Percentiles rank a stretch among this genome's conserved stretches.
These are phyloP conservation scores for Globisporangium parvum DNA, from an alignment of 352 stramenopile genomes.

Conservation along the genomic window DNA sequence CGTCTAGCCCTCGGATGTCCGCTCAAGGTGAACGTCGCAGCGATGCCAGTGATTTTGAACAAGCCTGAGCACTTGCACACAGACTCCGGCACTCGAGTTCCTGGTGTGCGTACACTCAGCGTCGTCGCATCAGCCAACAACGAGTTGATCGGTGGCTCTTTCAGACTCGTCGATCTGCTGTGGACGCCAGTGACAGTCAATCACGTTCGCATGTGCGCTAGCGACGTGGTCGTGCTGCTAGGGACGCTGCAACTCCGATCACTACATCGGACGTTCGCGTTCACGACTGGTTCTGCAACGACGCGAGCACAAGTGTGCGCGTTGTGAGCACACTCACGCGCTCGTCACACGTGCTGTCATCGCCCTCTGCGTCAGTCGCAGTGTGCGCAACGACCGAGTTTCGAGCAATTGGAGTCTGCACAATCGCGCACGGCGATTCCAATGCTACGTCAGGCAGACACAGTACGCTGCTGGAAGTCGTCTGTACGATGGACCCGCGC, in stretches of 20 bases:
- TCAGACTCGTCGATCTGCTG: slow-evolving; percentile 1
- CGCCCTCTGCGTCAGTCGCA: background rate
- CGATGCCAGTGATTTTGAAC: background rate
- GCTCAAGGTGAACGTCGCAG: background rate
- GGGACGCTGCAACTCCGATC: background rate
- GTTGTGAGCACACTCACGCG: background rate
- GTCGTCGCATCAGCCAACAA: background rate
- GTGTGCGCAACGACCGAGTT: background rate
- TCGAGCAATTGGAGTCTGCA: background rate
- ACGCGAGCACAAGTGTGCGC: no score
- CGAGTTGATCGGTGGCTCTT: no score
- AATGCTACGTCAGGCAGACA: no score
- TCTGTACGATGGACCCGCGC: background rate
- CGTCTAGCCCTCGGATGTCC: slow-evolving; percentile 3
- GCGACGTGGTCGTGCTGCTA: slow-evolving; percentile 7
- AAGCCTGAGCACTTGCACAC: background rate
- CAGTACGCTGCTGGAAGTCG: slow-evolving; percentile 1
- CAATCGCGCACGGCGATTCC: background rate
- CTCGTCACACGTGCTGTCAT: background rate
- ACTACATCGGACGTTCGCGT: background rate
- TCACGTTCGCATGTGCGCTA: slow-evolving; percentile 1
- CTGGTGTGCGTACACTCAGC: background rate
- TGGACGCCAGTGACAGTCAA: background rate
- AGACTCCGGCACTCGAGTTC: background rate
- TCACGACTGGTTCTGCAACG: background rate